Conservation (phyloP, 2,329 filamentous ascomycete genomes). For the Epicoccum sorghinum region DNA sequence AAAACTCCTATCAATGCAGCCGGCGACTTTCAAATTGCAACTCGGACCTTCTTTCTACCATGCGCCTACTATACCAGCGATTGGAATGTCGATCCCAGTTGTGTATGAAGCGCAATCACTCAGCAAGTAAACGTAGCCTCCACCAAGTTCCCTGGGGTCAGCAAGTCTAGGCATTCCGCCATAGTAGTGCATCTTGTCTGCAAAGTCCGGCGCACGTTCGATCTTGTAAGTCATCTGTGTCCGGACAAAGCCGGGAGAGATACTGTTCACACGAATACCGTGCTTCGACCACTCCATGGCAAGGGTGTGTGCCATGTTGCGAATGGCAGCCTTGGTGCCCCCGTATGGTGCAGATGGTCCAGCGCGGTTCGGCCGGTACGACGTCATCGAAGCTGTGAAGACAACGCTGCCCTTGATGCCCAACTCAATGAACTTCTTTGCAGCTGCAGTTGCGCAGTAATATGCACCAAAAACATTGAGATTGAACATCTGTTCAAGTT, state of each 20-base stretch:
- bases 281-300: slow-evolving; percentile 85
- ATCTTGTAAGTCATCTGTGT: slow-evolving; percentile 64
- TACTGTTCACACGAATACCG: slow-evolving; percentile 81
- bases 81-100: slow-evolving; percentile 57
- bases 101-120: slow-evolving; percentile 57
- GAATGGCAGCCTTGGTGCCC: slow-evolving; percentile 51
- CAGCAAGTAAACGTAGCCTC: slow-evolving; percentile 57
- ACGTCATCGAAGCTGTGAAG: slow-evolving; percentile 59
- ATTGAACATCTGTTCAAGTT: slow-evolving; percentile 55
- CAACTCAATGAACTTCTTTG: slow-evolving; percentile 53
- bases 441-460: slow-evolving; percentile 55
- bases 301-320: slow-evolving; percentile 60
- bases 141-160: slow-evolving; percentile 58
- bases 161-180: slow-evolving; percentile 60
- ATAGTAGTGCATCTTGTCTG: slow-evolving; percentile 61
- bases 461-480: slow-evolving; percentile 58
- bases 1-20: slow-evolving; percentile 33
- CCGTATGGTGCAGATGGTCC: slow-evolving; percentile 58
- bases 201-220: slow-evolving; percentile 57
- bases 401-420: slow-evolving; percentile 57
- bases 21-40: slow-evolving; percentile 7
- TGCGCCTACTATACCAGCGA: slow-evolving; percentile 56
- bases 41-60: slow-evolving; percentile 35
- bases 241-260: slow-evolving; percentile 87
- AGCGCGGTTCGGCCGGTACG: slow-evolving; percentile 57